Evolutionary conservation across 352 stramenopile species (phyloP).

Genomic region (Phytophthora capsici): DNA sequence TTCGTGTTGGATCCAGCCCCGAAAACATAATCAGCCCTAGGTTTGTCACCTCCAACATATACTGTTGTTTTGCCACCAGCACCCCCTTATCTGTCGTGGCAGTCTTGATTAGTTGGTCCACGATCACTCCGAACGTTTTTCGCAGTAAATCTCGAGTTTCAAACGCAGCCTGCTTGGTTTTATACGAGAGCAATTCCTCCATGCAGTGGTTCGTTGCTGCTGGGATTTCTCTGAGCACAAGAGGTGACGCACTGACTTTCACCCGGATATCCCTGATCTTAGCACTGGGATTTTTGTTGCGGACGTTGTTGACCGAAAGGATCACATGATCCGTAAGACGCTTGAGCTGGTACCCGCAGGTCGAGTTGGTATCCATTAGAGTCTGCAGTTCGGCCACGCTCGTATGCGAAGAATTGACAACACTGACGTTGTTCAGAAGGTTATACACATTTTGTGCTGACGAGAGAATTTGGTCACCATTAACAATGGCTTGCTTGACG

Average conservation of each 20-base stretch:
- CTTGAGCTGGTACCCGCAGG: constrained; percentile 27
- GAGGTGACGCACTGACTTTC: constrained; percentile 17
- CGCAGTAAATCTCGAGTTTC: constrained; percentile 30
- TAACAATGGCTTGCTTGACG: constrained; percentile 23
- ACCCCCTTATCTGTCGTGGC: constrained; percentile 17
- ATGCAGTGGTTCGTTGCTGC: constrained; percentile 33
- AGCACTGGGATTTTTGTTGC: constrained; percentile 9
- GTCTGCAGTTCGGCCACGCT: constrained; percentile 24
- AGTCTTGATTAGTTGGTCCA: constrained; percentile 26
- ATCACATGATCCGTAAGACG: constrained; percentile 29
- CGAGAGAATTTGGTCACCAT: constrained; percentile 29
- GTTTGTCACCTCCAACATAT: constrained; percentile 23
- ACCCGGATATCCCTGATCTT: constrained; percentile 25
- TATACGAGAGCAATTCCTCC: constrained; percentile 24
- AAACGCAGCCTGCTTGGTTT: constrained; percentile 27
- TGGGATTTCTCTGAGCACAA: constrained; percentile 25
- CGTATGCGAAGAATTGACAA: constrained; percentile 8
- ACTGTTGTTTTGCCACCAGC: constrained; percentile 16
- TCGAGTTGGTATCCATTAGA: constrained; percentile 27
- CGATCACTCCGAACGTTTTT: constrained; percentile 32
- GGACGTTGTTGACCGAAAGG: constrained; percentile 14
- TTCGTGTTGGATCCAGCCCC: constrained; percentile 25
- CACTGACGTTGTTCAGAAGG: constrained; percentile 12
- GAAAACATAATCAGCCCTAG: constrained; percentile 15
- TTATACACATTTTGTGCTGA: constrained; percentile 22